Conservation (phyloP, 345 rosid genomes). For the Brassica nigra region DNA sequence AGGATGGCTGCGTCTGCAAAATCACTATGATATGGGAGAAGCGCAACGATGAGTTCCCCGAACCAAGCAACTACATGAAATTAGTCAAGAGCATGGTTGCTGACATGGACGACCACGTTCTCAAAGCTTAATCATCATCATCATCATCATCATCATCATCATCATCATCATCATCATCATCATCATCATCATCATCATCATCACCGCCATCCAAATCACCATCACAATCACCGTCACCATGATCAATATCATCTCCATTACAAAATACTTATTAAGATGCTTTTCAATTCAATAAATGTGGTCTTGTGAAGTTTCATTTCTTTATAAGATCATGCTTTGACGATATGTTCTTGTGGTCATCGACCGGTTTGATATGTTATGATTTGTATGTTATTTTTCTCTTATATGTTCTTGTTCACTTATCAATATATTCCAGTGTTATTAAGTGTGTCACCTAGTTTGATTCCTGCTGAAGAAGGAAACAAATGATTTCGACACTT, state of each 20-base stretch:
- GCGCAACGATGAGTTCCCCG: background rate
- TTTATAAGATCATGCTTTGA: slow-evolving; percentile 11
- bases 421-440: too few species aligned
- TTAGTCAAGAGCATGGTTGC: background rate
- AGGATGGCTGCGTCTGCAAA: background rate
- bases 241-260: background rate
- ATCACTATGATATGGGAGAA: slow-evolving; percentile 1
- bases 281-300: background rate
- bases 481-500: too few species aligned
- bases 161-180: background rate
- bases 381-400: background rate
- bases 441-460: too few species aligned
- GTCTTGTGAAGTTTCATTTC: background rate
- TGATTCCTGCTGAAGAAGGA: too few species aligned
- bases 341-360: slow-evolving; percentile 12
- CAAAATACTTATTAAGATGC: background rate
- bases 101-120: background rate
- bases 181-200: background rate
- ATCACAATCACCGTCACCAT: background rate
- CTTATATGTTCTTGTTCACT: too few species aligned
- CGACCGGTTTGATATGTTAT: slow-evolving; percentile 7
- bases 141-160: background rate
- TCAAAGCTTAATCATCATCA: background rate
- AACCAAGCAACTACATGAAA: background rate
- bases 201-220: background rate